Evolutionary conservation across 257 asterid species (phyloP).

Genomic region (Apocynum venetum): DNA sequence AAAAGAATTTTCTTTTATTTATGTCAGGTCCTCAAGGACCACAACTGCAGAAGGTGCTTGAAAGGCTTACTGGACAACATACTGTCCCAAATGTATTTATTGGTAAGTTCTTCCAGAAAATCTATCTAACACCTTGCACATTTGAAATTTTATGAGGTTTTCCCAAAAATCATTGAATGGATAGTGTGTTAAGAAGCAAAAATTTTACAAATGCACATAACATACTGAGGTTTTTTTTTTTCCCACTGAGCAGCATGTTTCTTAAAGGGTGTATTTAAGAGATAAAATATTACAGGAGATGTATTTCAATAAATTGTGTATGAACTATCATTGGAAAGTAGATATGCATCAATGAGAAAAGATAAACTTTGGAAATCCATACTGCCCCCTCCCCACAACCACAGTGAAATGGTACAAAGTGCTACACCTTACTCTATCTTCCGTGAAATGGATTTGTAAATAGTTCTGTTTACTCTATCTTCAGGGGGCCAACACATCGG

Average conservation of each 20-base stretch:
- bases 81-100: constrained; percentile 96
- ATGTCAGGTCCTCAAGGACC: constrained; percentile 80
- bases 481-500: constrained; percentile 89
- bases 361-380: too few relatives aligned
- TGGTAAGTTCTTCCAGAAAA: constrained; percentile 40
- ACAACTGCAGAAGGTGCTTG: constrained; percentile 70
- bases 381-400: too few relatives aligned
- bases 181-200: background rate
- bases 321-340: background rate
- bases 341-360: too few relatives aligned
- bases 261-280: background rate
- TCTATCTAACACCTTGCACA: constrained; percentile 1
- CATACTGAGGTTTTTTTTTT: background rate
- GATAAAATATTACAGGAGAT: background rate
- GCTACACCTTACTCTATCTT: background rate
- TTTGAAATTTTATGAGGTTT: background rate
- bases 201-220: background rate
- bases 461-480: constrained; percentile 18
- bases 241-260: background rate
- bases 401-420: too few relatives aligned
- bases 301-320: background rate
- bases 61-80: constrained; percentile 77
- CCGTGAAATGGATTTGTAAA: constrained; percentile 8
- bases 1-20: background rate
- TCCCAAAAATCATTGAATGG: background rate